phyloP scores from a whole-genome alignment of 1,284 basidiomycete genomes.

The Gomphus bonarii region DNA sequence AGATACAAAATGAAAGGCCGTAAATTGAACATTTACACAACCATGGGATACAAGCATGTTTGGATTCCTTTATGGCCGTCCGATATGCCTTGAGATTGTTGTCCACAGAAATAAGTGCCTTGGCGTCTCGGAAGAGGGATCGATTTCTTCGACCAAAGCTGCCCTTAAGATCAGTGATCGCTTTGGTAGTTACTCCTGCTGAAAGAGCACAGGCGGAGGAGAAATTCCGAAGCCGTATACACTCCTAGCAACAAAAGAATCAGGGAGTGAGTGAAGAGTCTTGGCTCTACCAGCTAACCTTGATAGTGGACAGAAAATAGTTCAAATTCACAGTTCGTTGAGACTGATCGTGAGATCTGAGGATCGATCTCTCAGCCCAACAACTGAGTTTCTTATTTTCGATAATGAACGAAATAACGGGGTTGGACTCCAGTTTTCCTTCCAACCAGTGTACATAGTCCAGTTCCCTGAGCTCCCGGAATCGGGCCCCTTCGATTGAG shows the following conservation, averaged over 20 bases:
- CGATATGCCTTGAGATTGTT: constrained; percentile 29
- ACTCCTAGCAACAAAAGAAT: constrained; percentile 34
- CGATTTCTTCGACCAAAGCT: constrained; percentile 22
- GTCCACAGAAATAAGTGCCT: constrained; percentile 25
- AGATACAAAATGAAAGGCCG: not conserved
- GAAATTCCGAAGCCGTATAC: constrained; percentile 31
- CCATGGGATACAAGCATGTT: constrained; percentile 27
- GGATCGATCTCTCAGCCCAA: constrained; percentile 33
- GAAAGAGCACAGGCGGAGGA: constrained; percentile 32
- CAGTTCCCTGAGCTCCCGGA: constrained; percentile 26
- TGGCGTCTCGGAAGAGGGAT: constrained; percentile 24
- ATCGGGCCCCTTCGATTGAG: constrained; percentile 32
- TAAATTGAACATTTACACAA: constrained; percentile 23
- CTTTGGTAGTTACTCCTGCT: constrained; percentile 28
- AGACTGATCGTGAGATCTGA: constrained; percentile 27
- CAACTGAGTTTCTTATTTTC: constrained; percentile 30
- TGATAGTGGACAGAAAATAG: constrained; percentile 32
- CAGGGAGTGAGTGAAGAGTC: no score
- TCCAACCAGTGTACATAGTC: constrained; percentile 33
- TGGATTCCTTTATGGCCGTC: constrained; percentile 21
- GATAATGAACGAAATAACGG: constrained; percentile 18
- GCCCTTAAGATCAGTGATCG: constrained; percentile 26
- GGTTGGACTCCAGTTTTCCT: constrained; percentile 19
- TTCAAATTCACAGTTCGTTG: constrained; percentile 27
- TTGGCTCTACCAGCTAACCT: no score